These are phyloP conservation scores for Dictyostelium intermedium DNA, from an alignment of 78 protist species.

Conservation along the genomic window DNA sequence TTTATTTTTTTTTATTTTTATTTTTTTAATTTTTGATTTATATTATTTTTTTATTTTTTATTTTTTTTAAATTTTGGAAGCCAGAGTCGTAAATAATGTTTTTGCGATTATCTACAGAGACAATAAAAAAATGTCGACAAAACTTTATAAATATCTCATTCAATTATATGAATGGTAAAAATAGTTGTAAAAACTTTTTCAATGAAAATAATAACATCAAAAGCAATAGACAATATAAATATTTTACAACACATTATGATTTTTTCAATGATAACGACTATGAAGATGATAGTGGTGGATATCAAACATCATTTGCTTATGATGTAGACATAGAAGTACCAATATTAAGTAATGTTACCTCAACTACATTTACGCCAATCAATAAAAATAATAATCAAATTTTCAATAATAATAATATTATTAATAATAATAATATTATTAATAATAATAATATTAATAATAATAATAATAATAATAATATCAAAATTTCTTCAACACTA, in stretches of 20 bases:
- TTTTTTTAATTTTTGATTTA: no score
- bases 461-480: neutral
- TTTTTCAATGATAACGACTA: neutral
- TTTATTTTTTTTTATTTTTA: no score
- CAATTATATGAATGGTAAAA: neutral
- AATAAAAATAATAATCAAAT: neutral
- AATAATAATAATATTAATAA: neutral
- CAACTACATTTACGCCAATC: neutral
- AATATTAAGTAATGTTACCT: neutral
- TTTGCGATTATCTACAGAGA: neutral
- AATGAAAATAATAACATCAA: no score
- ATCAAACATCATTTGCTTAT: neutral
- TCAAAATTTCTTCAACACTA: neutral
- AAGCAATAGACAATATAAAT: neutral
- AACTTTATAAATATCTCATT: neutral
- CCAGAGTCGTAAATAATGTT: neutral
- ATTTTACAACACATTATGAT: neutral
- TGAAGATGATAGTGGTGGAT: neutral
- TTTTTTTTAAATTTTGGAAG: no score
- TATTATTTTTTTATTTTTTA: no score
- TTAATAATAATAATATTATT: neutral
- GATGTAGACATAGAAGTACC: neutral
- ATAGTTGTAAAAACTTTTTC: no score
- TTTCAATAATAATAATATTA: neutral
- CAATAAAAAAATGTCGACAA: neutral